Conservation (phyloP, 805 yeast species). For the Lachancea meyersii region DNA sequence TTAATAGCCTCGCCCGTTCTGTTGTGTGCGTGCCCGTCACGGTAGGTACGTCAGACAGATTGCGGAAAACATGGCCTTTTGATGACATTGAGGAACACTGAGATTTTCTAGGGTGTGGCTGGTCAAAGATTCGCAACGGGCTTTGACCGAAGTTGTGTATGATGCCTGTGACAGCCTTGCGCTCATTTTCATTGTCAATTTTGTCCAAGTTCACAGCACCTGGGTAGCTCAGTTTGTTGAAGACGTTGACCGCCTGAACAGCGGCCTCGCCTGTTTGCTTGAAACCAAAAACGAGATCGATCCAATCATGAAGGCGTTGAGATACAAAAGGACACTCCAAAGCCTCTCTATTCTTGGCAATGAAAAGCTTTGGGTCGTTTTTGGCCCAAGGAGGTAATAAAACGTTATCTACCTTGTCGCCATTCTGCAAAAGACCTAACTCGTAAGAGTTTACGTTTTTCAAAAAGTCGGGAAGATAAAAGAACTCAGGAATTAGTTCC, state of each 20-base stretch:
- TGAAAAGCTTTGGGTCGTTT: slow-evolving; percentile 65
- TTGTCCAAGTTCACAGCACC: slow-evolving; percentile 76
- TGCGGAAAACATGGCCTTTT: neutral
- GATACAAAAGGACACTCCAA: slow-evolving; percentile 79
- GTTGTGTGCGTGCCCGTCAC: neutral
- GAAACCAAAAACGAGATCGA: slow-evolving; percentile 75
- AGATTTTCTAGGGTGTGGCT: slow-evolving; percentile 52
- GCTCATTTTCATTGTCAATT: slow-evolving; percentile 66
- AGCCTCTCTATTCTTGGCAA: slow-evolving; percentile 73
- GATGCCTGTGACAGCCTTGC: slow-evolving; percentile 71
- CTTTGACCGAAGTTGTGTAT: slow-evolving; percentile 93
- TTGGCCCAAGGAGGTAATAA: slow-evolving; percentile 79
- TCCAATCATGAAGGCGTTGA: slow-evolving; percentile 72
- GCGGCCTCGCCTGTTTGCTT: slow-evolving; percentile 75
- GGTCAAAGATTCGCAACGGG: slow-evolving; percentile 63
- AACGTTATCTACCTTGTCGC: slow-evolving; percentile 52
- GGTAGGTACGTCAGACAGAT: neutral
- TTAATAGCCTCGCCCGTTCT: neutral
- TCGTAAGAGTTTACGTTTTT: slow-evolving; percentile 58
- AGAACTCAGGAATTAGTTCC: slow-evolving; percentile 83
- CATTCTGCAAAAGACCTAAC: slow-evolving; percentile 65
- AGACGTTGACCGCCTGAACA: slow-evolving; percentile 60
- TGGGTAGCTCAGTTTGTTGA: slow-evolving; percentile 76
- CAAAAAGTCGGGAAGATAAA: slow-evolving; percentile 72
- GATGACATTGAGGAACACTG: neutral